Evolutionary conservation across 768 basidiomycete species (phyloP).

Genomic region (Strobilomyces dryophilus): DNA sequence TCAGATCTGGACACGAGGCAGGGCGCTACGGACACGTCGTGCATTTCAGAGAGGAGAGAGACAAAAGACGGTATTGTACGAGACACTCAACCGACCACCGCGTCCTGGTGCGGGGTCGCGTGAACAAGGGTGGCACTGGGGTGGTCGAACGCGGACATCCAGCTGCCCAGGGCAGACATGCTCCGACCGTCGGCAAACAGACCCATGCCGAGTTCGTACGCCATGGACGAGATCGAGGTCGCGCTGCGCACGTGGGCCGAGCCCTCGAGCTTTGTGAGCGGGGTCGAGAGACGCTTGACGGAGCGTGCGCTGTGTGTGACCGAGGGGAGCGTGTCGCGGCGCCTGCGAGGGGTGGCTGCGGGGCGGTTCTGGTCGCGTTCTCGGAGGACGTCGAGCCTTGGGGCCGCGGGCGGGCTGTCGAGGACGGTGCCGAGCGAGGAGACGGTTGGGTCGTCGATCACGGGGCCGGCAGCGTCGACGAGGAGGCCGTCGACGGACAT

Average conservation of each 20-base stretch:
- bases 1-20: too few species aligned
- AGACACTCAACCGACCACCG: too few species aligned
- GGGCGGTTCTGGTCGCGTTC: conserved; percentile 3
- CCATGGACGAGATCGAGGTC: conserved; percentile 25
- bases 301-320: background rate
- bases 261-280: conserved; percentile 11
- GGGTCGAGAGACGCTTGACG: conserved; percentile 17
- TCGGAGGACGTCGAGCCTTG: background rate
- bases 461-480: conserved; percentile 13
- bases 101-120: background rate
- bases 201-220: conserved; percentile 24
- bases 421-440: conserved; percentile 14
- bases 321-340: conserved; percentile 14
- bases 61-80: too few species aligned
- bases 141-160: conserved; percentile 29
- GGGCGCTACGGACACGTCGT: too few species aligned
- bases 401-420: background rate
- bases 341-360: conserved; percentile 6
- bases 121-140: too few species aligned
- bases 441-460: background rate
- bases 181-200: conserved; percentile 24
- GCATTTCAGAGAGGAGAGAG: too few species aligned
- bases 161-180: conserved; percentile 20
- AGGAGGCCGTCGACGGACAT: conserved; percentile 21
- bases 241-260: conserved; percentile 12